phyloP scores from a whole-genome alignment of 2,329 filamentous ascomycete genomes.

The Pseudogymnoascus sp. region DNA sequence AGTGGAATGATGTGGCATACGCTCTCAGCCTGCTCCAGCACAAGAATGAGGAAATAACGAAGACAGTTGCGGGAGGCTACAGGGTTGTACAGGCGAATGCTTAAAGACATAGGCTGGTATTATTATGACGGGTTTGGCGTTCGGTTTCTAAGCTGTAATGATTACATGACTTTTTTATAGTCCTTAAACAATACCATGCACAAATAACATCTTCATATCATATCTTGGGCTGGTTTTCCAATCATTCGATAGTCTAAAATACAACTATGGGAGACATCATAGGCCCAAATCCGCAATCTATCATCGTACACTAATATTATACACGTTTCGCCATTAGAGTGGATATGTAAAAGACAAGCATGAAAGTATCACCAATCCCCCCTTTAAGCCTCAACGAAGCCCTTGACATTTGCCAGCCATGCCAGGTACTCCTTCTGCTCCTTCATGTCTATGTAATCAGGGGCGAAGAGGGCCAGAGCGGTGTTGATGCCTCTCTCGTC shows the following conservation, averaged over 20 bases:
- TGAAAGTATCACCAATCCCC: not conserved
- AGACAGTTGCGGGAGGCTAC: slow-evolving; percentile 68
- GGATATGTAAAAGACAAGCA: slow-evolving; percentile 7
- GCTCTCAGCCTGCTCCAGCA: slow-evolving; percentile 83
- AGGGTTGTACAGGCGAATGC: slow-evolving; percentile 58
- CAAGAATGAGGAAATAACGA: slow-evolving; percentile 83
- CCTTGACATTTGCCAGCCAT: slow-evolving; percentile 84
- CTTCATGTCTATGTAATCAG: slow-evolving; percentile 96
- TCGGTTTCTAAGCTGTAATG: not conserved
- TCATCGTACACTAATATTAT: slow-evolving; percentile 5
- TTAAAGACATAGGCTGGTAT: slow-evolving; percentile 27
- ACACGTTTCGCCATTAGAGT: slow-evolving; percentile 11
- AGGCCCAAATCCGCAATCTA: not conserved
- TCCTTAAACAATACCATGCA: not conserved
- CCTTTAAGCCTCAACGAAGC: slow-evolving; percentile 64
- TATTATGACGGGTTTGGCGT: not conserved
- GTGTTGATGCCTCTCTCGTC: slow-evolving; percentile 90
- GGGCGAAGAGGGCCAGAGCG: slow-evolving; percentile 79
- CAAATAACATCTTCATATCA: not conserved
- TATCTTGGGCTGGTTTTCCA: not conserved
- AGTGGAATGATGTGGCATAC: slow-evolving; percentile 97
- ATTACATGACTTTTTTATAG: not conserved
- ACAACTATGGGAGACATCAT: not conserved
- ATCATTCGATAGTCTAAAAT: not conserved
- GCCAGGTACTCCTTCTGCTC: slow-evolving; percentile 94